Percentiles rank a stretch among this genome's conserved stretches.
Conservation (phyloP, 2,329 filamentous ascomycete genomes). For the Endoconidiophora polonica region DNA sequence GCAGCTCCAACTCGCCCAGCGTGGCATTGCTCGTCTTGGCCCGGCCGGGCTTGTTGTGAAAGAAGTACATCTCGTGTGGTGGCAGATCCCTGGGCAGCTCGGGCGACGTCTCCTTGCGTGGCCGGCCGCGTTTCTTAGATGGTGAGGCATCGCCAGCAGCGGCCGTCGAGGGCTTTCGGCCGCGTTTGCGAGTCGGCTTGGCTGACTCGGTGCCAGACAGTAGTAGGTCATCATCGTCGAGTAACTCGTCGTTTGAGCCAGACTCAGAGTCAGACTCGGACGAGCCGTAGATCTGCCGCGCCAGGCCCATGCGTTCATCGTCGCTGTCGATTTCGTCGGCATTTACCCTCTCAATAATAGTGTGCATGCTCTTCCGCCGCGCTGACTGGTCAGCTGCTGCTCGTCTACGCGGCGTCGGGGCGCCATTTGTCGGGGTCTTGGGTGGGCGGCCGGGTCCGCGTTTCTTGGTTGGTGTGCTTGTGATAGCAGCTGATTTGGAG, state of each 20-base stretch:
- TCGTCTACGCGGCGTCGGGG: slow-evolving; percentile 44
- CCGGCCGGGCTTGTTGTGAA: slow-evolving; percentile 69
- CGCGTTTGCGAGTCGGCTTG: slow-evolving; percentile 28
- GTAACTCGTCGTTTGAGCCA: slow-evolving; percentile 31
- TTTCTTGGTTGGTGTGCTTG: slow-evolving; percentile 21
- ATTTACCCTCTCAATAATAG: slow-evolving; percentile 56
- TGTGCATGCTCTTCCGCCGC: slow-evolving; percentile 64
- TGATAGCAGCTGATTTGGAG: slow-evolving; percentile 8
- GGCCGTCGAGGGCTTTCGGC: slow-evolving; percentile 10
- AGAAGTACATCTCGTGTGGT: slow-evolving; percentile 83
- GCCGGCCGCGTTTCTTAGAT: slow-evolving; percentile 17
- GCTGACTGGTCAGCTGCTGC: slow-evolving; percentile 72
- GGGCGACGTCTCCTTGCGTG: slow-evolving; percentile 46
- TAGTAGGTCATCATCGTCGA: slow-evolving; percentile 20
- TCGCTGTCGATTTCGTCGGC: slow-evolving; percentile 50
- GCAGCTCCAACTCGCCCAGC: slow-evolving; percentile 53
- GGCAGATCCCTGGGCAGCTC: slow-evolving; percentile 70
- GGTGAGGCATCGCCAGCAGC: slow-evolving; percentile 14
- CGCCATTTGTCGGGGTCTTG: slow-evolving; percentile 17
- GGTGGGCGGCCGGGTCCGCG: slow-evolving; percentile 21
- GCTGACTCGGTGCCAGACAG: slow-evolving; percentile 23
- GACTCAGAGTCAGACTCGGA: slow-evolving; percentile 18
- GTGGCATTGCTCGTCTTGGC: slow-evolving; percentile 79
- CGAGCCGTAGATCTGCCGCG: slow-evolving; percentile 46
- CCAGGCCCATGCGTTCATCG: slow-evolving; percentile 52